Conservation (phyloP, 306 rosid species). For the Prunus armeniaca region DNA sequence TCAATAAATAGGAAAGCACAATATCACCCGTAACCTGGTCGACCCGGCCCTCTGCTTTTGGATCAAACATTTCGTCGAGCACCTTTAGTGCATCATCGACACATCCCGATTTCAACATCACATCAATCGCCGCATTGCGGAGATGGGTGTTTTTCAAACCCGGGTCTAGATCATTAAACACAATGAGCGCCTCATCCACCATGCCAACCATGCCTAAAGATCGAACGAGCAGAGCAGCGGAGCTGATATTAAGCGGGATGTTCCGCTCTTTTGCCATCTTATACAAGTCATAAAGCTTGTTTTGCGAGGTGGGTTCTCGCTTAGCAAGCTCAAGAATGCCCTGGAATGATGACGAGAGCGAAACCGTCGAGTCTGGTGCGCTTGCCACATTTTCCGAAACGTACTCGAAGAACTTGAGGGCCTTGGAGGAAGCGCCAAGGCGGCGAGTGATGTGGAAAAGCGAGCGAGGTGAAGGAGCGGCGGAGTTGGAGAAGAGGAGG, state of each 20-base stretch:
- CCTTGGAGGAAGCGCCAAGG: conserved; percentile 24
- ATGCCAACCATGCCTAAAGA: conserved; percentile 40
- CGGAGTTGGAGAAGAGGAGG: conserved; percentile 41
- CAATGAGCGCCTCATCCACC: conserved; percentile 43
- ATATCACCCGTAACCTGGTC: conserved; percentile 38
- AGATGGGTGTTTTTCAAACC: conserved; percentile 38
- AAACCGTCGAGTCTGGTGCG: neutral
- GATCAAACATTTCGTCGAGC: conserved; percentile 76
- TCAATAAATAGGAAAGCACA: conserved; percentile 43
- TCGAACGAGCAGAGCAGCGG: conserved; percentile 35
- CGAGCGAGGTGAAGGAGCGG: conserved; percentile 27
- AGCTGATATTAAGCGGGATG: conserved; percentile 30
- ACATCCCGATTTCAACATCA: conserved; percentile 37
- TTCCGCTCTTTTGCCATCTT: conserved; percentile 23
- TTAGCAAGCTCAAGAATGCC: conserved; percentile 49
- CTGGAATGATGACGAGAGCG: conserved; percentile 41
- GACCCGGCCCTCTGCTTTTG: conserved; percentile 35
- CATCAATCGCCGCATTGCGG: conserved; percentile 38
- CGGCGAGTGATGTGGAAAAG: conserved; percentile 47
- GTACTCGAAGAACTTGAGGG: conserved; percentile 32
- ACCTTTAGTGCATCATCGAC: conserved; percentile 39
- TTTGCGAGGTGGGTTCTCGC: conserved; percentile 37
- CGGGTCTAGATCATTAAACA: conserved; percentile 38
- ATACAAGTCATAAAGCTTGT: conserved; percentile 38
- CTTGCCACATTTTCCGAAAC: conserved; percentile 10